phyloP scores from a whole-genome alignment of 2,329 filamentous ascomycete species.

The Penicillium frequentans region DNA sequence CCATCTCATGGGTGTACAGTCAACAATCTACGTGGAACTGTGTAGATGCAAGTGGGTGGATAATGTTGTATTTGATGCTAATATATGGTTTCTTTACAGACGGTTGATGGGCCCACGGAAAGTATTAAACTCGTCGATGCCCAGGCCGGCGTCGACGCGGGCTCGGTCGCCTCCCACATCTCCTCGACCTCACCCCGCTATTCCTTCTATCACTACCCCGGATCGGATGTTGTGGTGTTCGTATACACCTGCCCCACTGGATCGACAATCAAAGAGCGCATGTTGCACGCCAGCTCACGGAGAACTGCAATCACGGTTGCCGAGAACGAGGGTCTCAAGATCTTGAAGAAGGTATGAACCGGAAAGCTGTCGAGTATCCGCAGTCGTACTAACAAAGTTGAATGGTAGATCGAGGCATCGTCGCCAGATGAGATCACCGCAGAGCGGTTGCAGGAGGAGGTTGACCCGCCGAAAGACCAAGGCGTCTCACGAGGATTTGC shows the following conservation, averaged over 20 bases:
- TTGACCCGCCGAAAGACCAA: conserved; percentile 50
- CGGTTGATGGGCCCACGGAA: conserved; percentile 49
- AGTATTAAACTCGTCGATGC: conserved; percentile 54
- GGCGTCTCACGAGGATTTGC: conserved; percentile 57
- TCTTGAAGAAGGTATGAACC: conserved; percentile 55
- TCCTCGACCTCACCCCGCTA: conserved; percentile 58
- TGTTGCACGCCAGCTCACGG: conserved; percentile 64
- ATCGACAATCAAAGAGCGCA: conserved; percentile 64
- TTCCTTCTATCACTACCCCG: conserved; percentile 59
- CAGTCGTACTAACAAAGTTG: conserved; percentile 19
- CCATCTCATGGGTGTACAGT: neutral
- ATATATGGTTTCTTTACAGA: conserved; percentile 32
- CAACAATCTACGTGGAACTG: neutral
- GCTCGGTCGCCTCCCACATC: conserved; percentile 49
- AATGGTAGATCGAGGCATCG: conserved; percentile 56
- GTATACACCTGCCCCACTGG: conserved; percentile 63
- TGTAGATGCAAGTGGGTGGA: neutral
- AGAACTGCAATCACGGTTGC: conserved; percentile 55
- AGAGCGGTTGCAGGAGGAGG: conserved; percentile 54
- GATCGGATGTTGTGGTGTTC: conserved; percentile 54
- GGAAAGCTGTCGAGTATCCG: conserved; percentile 1
- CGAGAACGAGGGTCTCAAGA: conserved; percentile 56
- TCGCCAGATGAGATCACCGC: conserved; percentile 59
- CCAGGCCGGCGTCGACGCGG: conserved; percentile 44
- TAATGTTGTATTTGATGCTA: conserved; percentile 16